These are phyloP conservation scores for Hortiboletus flavorubellus DNA, from an alignment of 768 basidiomycete genomes.

Conservation along the genomic window DNA sequence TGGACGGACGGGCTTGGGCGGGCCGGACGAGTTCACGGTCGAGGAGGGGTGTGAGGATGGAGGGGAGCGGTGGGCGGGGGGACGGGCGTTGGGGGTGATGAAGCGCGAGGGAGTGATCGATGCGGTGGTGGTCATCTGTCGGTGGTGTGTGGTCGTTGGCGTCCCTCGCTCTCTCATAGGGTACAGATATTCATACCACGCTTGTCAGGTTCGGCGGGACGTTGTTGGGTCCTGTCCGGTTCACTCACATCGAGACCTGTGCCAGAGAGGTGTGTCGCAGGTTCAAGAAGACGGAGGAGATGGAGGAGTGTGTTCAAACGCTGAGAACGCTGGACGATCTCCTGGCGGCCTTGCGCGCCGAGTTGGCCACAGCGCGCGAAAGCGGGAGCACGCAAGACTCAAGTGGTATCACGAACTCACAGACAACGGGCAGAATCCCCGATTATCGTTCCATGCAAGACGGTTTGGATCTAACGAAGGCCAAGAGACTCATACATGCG, in stretches of 20 bases:
- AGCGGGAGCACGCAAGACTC: not conserved
- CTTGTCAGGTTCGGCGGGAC: slow-evolving; percentile 74
- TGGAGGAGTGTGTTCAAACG: slow-evolving; percentile 56
- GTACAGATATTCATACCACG: not conserved
- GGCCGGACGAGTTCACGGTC: slow-evolving; percentile 76
- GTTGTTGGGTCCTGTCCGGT: slow-evolving; percentile 71
- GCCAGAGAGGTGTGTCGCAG: slow-evolving; percentile 67
- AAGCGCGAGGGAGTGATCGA: slow-evolving; percentile 67
- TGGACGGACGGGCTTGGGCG: slow-evolving; percentile 61
- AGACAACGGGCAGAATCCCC: slow-evolving; percentile 26
- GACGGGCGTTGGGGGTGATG: slow-evolving; percentile 63
- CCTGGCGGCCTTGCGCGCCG: slow-evolving; percentile 51
- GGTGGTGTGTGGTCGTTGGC: slow-evolving; percentile 43
- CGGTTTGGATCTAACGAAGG: slow-evolving; percentile 54
- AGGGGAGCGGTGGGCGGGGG: slow-evolving; percentile 71
- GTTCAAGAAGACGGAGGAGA: slow-evolving; percentile 66
- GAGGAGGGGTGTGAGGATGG: slow-evolving; percentile 65
- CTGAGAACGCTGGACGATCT: slow-evolving; percentile 60
- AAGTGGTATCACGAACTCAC: not conserved
- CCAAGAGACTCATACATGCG: slow-evolving; percentile 62
- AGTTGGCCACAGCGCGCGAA: slow-evolving; percentile 25
- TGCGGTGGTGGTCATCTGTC: slow-evolving; percentile 74
- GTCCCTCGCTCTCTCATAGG: not conserved
- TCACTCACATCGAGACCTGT: slow-evolving; percentile 75
- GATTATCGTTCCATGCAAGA: slow-evolving; percentile 47